These are phyloP conservation scores for Calonectria henricotiae DNA, from an alignment of 2,329 filamentous ascomycete species.

Conservation along the genomic window DNA sequence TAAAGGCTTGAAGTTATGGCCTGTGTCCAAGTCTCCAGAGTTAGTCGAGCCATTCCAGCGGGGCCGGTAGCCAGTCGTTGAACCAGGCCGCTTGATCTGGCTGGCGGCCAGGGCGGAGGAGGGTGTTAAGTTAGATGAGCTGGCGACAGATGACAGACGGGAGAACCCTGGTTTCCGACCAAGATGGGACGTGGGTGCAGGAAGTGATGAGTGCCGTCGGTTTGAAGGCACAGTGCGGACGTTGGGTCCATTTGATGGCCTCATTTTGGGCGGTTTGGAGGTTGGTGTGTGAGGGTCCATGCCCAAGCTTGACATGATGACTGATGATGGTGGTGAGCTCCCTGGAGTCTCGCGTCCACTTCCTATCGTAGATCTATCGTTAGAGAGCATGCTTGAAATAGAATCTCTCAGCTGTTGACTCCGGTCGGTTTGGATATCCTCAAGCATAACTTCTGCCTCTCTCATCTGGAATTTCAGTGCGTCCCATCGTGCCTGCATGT, in stretches of 20 bases:
- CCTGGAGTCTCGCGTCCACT: constrained; percentile 82
- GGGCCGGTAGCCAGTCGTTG: constrained; percentile 72
- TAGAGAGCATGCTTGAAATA: constrained; percentile 91
- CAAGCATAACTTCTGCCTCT: constrained; percentile 82
- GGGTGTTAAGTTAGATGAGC: constrained; percentile 60
- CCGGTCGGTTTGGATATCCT: constrained; percentile 78
- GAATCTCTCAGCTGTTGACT: constrained; percentile 90
- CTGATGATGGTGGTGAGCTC: constrained; percentile 76
- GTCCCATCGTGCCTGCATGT: constrained; percentile 88
- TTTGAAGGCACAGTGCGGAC: constrained; percentile 64
- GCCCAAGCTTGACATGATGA: constrained; percentile 73
- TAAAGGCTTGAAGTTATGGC: constrained; percentile 78
- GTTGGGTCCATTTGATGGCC: constrained; percentile 66
- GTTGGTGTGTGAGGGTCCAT: constrained; percentile 66
- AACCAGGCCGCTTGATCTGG: constrained; percentile 63
- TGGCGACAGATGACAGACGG: constrained; percentile 65
- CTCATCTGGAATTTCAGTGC: constrained; percentile 82
- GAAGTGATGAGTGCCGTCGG: constrained; percentile 67
- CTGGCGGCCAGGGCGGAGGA: constrained; percentile 57
- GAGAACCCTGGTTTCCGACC: constrained; percentile 62
- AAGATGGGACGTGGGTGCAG: constrained; percentile 61
- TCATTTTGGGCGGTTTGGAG: constrained; percentile 62
- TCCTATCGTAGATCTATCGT: constrained; percentile 80
- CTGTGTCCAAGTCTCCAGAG: constrained; percentile 74
- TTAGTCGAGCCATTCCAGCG: constrained; percentile 83